Evolutionary conservation across 768 basidiomycete genomes (phyloP).

Genomic region (Mycena galopus): DNA sequence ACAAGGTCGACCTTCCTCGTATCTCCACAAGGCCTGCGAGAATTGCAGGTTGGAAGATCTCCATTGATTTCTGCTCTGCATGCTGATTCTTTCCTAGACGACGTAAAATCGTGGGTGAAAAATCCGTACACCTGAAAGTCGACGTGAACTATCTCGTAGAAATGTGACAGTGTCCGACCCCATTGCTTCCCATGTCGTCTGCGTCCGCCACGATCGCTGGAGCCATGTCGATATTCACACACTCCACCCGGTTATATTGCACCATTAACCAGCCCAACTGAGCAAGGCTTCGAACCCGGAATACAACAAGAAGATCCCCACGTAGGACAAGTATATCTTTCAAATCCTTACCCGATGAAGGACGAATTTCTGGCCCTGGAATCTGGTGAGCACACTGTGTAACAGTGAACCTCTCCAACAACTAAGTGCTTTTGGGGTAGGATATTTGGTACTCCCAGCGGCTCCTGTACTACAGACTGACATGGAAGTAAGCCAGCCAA

Average conservation of each 20-base stretch:
- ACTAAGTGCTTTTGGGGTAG: not conserved
- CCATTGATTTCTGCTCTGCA: too few species aligned
- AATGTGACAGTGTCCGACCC: not conserved
- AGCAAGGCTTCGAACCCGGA: not conserved
- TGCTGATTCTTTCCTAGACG: too few species aligned
- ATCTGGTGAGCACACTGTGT: not conserved
- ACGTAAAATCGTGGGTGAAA: too few species aligned
- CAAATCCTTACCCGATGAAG: not conserved
- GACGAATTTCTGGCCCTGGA: not conserved
- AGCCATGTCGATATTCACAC: not conserved
- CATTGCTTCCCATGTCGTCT: not conserved
- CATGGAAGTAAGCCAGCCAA: not conserved
- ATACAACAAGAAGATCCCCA: not conserved
- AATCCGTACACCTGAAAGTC: too few species aligned
- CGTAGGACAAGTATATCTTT: not conserved
- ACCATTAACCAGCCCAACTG: not conserved
- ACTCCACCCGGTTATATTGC: not conserved
- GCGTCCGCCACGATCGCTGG: not conserved
- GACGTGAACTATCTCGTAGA: not conserved
- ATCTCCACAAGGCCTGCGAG: slow-evolving; percentile 7
- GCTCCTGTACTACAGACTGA: not conserved
- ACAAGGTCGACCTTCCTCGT: not conserved
- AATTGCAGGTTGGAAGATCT: not conserved
- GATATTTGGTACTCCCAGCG: not conserved
- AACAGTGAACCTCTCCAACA: not conserved